phyloP scores from a whole-genome alignment of 2,329 filamentous ascomycete genomes.

The Exophiala phaeomuriformis region DNA sequence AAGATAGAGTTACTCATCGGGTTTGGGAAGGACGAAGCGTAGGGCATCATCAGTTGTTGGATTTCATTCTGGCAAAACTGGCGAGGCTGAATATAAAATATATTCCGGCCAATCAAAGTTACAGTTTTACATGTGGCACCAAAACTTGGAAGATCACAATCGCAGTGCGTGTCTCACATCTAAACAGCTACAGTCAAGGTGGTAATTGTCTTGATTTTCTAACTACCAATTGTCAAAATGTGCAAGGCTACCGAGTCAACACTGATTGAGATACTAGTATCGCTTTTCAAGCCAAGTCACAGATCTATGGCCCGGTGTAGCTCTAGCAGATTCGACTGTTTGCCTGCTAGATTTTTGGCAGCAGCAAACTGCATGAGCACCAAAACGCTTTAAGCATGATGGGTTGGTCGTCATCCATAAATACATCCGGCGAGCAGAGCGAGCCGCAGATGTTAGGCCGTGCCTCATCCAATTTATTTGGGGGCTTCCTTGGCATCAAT shows the following conservation, averaged over 20 bases:
- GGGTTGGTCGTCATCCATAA: slow-evolving; percentile 16
- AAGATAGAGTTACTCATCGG: too few relatives aligned
- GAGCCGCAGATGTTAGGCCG: slow-evolving; percentile 7
- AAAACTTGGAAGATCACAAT: background rate
- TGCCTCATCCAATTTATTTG: slow-evolving; percentile 26
- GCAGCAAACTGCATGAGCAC: slow-evolving; percentile 11
- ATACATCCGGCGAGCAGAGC: slow-evolving; percentile 16
- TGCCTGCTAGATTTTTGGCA: slow-evolving; percentile 16
- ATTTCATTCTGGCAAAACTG: too few relatives aligned
- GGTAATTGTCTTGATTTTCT: slow-evolving; percentile 20
- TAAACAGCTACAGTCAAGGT: background rate
- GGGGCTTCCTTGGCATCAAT: slow-evolving; percentile 94
- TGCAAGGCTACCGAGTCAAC: slow-evolving; percentile 17
- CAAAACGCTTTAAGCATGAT: slow-evolving; percentile 12
- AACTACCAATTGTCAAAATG: slow-evolving; percentile 21
- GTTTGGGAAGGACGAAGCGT: too few relatives aligned
- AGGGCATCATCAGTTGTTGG: too few relatives aligned
- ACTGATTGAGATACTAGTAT: slow-evolving; percentile 8
- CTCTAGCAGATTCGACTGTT: slow-evolving; percentile 14
- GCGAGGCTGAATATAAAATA: too few relatives aligned
- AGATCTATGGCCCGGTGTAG: slow-evolving; percentile 17
- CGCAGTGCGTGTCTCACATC: background rate
- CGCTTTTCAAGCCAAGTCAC: slow-evolving; percentile 16
- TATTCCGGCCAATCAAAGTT: too few relatives aligned
- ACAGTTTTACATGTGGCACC: too few relatives aligned